Base-by-base conservation (phyloP, 192 early-diverging fungal species). In the Entomortierella lignicola region DNA sequence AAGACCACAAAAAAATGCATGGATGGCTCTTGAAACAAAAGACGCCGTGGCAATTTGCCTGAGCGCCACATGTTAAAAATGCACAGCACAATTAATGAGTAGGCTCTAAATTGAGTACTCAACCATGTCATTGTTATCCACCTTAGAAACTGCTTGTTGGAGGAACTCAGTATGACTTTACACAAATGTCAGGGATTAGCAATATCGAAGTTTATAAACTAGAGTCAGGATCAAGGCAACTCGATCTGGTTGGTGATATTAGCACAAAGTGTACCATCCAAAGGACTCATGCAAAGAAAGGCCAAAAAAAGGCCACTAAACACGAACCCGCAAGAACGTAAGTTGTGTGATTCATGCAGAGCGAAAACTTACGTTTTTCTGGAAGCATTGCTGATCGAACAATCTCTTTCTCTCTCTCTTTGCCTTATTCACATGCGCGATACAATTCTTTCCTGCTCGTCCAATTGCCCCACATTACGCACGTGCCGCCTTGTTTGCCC, bases 161-260 rank as follows among this genome's bases (percentile, higher is more conserved):
- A 10, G 27, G 20, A 18, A 60, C 55, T 7, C 8, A 62, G 21
- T 68, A 61, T 23, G 75, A 79, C 32, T 70, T 79, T 31, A 61
- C 27, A 10, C 75, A 70, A 17, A 66, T 61, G 56, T n/a, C 37
- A 39, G 67, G 61, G 15, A 63, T 79, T 55, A 70, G 27, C 23
- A 58, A 79, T 31, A 69, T 70, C 21, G 75, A 79, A 43, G 50
- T 79, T 27, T 79, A 79, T 39, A 64, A 62, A 29, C 52, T 70
- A 31, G 41, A 68, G 12, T 3, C 51, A 5, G 75, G 67, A 26
- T 21, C 67, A 31, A 70, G 70, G n/a, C 75, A 70, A 25, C 26
- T 79, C 47, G 75, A 79, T 52, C 52, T 79, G 29, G 75, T 79
- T 27, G 75, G 75, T 21, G 52, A 79, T 54, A 60, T 79, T 25